Conservation (phyloP, 2,329 filamentous ascomycete species). For the Colletotrichum destructivum region DNA sequence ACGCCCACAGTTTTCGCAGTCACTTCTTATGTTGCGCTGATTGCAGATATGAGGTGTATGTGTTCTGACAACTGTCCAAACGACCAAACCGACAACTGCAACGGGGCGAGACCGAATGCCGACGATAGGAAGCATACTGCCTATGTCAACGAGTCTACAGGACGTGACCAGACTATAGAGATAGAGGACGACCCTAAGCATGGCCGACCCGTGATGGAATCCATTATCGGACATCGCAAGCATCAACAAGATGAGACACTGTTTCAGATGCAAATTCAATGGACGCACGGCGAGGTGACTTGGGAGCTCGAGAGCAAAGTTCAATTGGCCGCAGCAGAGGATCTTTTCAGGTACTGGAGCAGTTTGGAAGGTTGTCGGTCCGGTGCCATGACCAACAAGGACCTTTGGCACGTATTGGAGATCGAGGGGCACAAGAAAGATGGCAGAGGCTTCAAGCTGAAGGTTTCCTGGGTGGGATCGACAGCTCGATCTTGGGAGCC, state of each 20-base stretch:
- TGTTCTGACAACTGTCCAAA: not conserved
- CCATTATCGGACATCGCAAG: slow-evolving; percentile 15
- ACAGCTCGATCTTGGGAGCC: slow-evolving; percentile 25
- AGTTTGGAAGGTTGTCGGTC: slow-evolving; percentile 21
- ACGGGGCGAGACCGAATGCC: not conserved
- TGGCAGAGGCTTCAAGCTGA: not conserved
- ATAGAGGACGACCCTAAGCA: not conserved
- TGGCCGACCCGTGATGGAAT: not conserved
- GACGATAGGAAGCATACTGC: not conserved
- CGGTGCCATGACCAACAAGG: slow-evolving; percentile 18
- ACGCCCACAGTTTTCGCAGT: not conserved
- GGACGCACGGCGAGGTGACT: slow-evolving; percentile 47
- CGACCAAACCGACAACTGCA: not conserved
- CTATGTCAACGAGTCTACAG: not conserved
- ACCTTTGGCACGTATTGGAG: slow-evolving; percentile 34
- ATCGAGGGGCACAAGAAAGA: slow-evolving; percentile 18
- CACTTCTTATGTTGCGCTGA: not conserved
- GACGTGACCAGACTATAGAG: not conserved
- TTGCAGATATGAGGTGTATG: not conserved
- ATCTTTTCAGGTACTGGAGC: slow-evolving; percentile 44
- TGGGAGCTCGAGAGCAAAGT: slow-evolving; percentile 53
- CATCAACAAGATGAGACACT: slow-evolving; percentile 21
- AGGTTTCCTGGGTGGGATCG: slow-evolving; percentile 32
- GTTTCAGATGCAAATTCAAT: slow-evolving; percentile 51
- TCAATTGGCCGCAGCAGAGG: slow-evolving; percentile 49